Percentiles rank a stretch among this genome's conserved stretches.
These are phyloP conservation scores for Aureobasidium zeae DNA, from an alignment of 2,329 filamentous ascomycete genomes.

Conservation along the genomic window DNA sequence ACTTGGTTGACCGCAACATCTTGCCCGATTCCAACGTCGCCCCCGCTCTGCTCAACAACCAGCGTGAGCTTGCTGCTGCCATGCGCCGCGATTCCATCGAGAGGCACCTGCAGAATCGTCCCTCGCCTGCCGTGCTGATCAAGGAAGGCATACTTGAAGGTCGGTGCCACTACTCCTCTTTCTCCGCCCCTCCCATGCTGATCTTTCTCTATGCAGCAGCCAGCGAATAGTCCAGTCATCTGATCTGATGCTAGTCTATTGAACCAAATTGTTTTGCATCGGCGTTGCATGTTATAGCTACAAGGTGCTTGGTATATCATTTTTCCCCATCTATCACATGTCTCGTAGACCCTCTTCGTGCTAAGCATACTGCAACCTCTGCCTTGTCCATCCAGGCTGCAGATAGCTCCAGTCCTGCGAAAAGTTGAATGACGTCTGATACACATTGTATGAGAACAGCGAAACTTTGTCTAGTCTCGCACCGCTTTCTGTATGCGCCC, in stretches of 20 bases:
- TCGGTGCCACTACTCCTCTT: no score
- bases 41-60: conserved; percentile 67
- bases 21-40: conserved; percentile 70
- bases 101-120: conserved; percentile 72
- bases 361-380: conserved; percentile 33
- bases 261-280: no score
- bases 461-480: conserved; percentile 37
- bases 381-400: conserved; percentile 40
- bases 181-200: no score
- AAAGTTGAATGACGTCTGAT: conserved; percentile 45
- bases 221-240: no score
- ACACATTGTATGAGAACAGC: conserved; percentile 41
- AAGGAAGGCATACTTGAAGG: conserved; percentile 65
- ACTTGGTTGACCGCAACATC: conserved; percentile 81
- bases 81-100: conserved; percentile 83
- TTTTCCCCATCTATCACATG: no score
- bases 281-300: no score
- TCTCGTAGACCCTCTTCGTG: no score
- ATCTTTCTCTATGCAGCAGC: no score
- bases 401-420: conserved; percentile 40
- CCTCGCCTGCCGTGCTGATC: conserved; percentile 65
- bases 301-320: no score
- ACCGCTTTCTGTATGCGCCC: conserved; percentile 48
- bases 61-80: conserved; percentile 75
- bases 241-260: no score